A percentile compares a stretch with the other conserved stretches of the same genome.
Evolutionary conservation across 2,329 filamentous ascomycete genomes (phyloP).

Genomic region (Zasmidium citrigriseum): DNA sequence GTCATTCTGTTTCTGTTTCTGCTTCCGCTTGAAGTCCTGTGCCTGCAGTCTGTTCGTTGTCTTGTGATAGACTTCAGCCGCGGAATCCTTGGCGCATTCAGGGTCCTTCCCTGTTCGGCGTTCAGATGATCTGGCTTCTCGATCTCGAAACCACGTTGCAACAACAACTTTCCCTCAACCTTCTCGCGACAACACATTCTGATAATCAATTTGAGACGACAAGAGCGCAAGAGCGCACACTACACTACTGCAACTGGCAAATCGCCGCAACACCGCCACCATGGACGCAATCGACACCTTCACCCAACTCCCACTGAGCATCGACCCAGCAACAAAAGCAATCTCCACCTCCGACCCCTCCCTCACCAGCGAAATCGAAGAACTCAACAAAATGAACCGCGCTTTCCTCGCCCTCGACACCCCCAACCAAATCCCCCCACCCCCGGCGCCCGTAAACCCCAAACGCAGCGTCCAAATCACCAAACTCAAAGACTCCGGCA

Average conservation of each 20-base stretch:
- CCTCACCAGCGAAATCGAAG: slow-evolving; percentile 55
- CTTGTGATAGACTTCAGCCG: not conserved
- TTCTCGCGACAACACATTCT: not conserved
- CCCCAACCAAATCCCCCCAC: slow-evolving; percentile 70
- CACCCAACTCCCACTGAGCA: slow-evolving; percentile 52
- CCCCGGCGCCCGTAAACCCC: slow-evolving; percentile 87
- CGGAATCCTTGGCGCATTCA: not conserved
- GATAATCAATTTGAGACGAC: not conserved
- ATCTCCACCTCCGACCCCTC: slow-evolving; percentile 54
- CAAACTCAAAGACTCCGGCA: slow-evolving; percentile 89
- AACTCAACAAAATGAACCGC: slow-evolving; percentile 79
- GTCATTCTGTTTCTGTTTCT: no score
- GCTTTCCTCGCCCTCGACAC: slow-evolving; percentile 64
- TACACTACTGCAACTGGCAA: not conserved
- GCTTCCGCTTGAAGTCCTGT: no score
- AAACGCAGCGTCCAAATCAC: slow-evolving; percentile 84
- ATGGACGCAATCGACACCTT: slow-evolving; percentile 19
- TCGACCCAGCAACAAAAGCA: slow-evolving; percentile 81
- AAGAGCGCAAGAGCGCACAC: not conserved
- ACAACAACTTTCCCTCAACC: not conserved
- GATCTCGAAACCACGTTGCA: no score
- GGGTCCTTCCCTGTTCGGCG: not conserved
- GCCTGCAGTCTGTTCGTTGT: no score
- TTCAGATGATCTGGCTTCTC: not conserved
- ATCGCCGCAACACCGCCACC: not conserved